Base-by-base conservation (phyloP, 371 early-diverging fungal species). In the Mucor irregularis region DNA sequence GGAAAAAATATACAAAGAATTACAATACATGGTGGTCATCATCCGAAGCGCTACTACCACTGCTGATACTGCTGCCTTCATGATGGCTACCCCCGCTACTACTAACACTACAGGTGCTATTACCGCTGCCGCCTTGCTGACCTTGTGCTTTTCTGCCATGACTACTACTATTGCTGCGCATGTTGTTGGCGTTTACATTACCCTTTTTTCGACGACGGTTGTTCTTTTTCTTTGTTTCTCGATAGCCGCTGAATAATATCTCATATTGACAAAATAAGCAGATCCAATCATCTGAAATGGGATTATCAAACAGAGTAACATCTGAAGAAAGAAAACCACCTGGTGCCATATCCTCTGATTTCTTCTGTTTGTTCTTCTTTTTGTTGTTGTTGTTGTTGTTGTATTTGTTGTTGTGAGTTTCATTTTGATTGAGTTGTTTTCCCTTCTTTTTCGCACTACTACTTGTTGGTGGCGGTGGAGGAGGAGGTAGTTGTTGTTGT, bases 191-290 rank as follows among this genome's bases (percentile, higher is more conserved):
- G n/a, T n/a, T n/a, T n/a, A n/a, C n/a, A n/a, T 52, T 58, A 51
- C 65, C 57, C 42, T 69, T 70, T 14, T 62, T 24, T 29, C 56
- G 55, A 14, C 71, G 50, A 46, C 59, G 50, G 33, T 73, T 68
- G 37, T 64, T 71, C 58, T 72, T 76, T 19, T 62, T 53, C 24
- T 63, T 67, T 8, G 73, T 60, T 0, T 53, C 58, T 29, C 59
- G 60, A 13, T 66, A 43, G 3, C 73, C 76, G 57, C 50, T 29
- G 24, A 66, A 61, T 4, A 76, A 53, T 5, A 76, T 66, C 49
- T 72, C 71, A 25, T 68, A 76, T 39, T 76, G 73, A 47, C 76
- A 76, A 50, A 76, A 76, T 25, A 72, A 53, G 44, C 76, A 76
- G 8, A 72, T 70, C 76, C 76, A 76, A 33, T 76, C 76, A 39